Evolutionary conservation across 345 rosid species (phyloP).

Genomic region (Arabis hirsuta): DNA sequence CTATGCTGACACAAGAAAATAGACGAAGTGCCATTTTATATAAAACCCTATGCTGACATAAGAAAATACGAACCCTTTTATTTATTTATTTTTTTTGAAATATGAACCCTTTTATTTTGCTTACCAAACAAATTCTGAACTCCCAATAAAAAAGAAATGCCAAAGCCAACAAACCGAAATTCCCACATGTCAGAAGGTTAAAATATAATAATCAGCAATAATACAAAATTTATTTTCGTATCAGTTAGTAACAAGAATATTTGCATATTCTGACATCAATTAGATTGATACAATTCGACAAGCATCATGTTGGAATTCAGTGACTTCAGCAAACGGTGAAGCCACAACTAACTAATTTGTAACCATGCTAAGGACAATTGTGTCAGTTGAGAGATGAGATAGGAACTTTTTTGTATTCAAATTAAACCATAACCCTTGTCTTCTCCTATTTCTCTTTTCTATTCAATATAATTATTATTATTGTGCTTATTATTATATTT

Average conservation of each 20-base stretch:
- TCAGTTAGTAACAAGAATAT: constrained; percentile 19
- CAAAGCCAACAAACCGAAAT: constrained; percentile 36
- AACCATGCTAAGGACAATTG: not conserved
- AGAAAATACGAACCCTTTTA: not conserved
- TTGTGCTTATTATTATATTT: too few species aligned
- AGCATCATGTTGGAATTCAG: constrained; percentile 28
- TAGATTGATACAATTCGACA: constrained; percentile 36
- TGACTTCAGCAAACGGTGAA: constrained; percentile 33
- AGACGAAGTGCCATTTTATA: constrained; percentile 3
- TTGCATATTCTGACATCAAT: constrained; percentile 31
- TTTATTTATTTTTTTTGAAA: too few species aligned
- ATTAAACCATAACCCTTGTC: not conserved
- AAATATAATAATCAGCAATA: not conserved
- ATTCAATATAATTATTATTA: too few species aligned
- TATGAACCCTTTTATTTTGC: not conserved
- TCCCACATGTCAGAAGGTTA: constrained; percentile 31
- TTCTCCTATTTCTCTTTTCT: too few species aligned
- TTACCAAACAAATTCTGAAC: not conserved
- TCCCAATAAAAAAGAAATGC: not conserved
- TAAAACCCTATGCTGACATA: constrained; percentile 1
- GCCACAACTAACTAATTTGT: constrained; percentile 26
- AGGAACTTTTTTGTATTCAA: not conserved
- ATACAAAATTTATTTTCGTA: constrained; percentile 26
- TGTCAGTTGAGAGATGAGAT: constrained; percentile 15
- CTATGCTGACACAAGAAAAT: too few species aligned